phyloP scores from a whole-genome alignment of 192 early-diverging fungal genomes.

The Backusella tarrabulga region DNA sequence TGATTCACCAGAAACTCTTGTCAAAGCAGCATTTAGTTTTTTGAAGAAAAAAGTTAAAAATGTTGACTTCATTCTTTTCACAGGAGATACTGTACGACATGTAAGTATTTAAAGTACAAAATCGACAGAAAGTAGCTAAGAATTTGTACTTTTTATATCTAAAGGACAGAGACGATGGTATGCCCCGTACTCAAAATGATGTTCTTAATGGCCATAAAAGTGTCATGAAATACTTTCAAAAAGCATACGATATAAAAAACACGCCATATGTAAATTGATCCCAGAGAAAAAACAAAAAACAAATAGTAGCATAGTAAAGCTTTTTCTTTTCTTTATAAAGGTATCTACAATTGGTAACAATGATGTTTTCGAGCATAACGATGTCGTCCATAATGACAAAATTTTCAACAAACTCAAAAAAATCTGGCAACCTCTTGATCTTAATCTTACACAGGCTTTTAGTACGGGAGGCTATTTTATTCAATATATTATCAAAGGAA shows the following conservation, averaged over 20 bases:
- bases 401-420: slow-evolving; percentile 16
- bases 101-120: slow-evolving; percentile 9
- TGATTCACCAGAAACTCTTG: slow-evolving; percentile 33
- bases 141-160: neutral
- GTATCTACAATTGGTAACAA: slow-evolving; percentile 42
- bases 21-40: slow-evolving; percentile 32
- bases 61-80: slow-evolving; percentile 43
- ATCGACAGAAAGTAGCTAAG: neutral
- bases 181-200: slow-evolving; percentile 7
- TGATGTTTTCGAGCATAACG: slow-evolving; percentile 33
- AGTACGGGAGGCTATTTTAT: slow-evolving; percentile 34
- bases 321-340: slow-evolving; percentile 9
- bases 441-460: slow-evolving; percentile 35
- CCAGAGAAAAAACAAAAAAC: neutral
- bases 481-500: slow-evolving; percentile 26
- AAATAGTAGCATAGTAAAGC: neutral
- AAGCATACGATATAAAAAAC: slow-evolving; percentile 11
- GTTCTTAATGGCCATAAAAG: slow-evolving; percentile 12
- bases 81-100: slow-evolving; percentile 42
- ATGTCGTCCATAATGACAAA: slow-evolving; percentile 1
- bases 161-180: slow-evolving; percentile 27
- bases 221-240: slow-evolving; percentile 4
- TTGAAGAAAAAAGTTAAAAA: slow-evolving; percentile 24
- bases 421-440: slow-evolving; percentile 31
- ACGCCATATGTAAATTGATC: slow-evolving; percentile 15